Percentiles rank a stretch among this genome's conserved stretches.
Conservation (phyloP, 257 asterid species). For the Nicotiana benthamiana region DNA sequence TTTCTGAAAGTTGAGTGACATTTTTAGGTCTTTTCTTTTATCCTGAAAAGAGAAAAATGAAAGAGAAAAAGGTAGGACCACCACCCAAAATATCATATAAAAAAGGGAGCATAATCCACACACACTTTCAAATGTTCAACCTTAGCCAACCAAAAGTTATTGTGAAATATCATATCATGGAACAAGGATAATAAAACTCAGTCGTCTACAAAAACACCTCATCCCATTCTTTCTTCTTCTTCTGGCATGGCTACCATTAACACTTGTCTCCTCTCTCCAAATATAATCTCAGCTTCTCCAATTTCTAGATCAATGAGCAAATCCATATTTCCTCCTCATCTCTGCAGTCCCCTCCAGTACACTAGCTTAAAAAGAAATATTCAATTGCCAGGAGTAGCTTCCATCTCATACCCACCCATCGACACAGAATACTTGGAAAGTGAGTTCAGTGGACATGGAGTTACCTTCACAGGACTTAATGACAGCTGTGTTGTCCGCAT, state of each 20-base stretch:
- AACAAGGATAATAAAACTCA: background rate
- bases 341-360: background rate
- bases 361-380: conserved; percentile 16
- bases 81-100: background rate
- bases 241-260: conserved; percentile 22
- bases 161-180: background rate
- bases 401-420: conserved; percentile 16
- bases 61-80: background rate
- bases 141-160: conserved; percentile 21
- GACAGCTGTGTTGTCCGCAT: conserved; percentile 40
- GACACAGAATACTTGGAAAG: conserved; percentile 29
- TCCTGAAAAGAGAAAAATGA: background rate
- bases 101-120: background rate
- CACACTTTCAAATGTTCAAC: background rate
- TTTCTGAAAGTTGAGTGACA: no score
- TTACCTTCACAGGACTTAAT: conserved; percentile 37
- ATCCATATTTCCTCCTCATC: background rate
- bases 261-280: conserved; percentile 14
- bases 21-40: no score
- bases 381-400: conserved; percentile 23
- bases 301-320: conserved; percentile 4
- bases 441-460: conserved; percentile 38
- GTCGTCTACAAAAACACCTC: background rate
- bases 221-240: background rate
- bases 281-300: conserved; percentile 8